Base-by-base conservation (phyloP, 305 asterid genomes). In the Withania somnifera region DNA sequence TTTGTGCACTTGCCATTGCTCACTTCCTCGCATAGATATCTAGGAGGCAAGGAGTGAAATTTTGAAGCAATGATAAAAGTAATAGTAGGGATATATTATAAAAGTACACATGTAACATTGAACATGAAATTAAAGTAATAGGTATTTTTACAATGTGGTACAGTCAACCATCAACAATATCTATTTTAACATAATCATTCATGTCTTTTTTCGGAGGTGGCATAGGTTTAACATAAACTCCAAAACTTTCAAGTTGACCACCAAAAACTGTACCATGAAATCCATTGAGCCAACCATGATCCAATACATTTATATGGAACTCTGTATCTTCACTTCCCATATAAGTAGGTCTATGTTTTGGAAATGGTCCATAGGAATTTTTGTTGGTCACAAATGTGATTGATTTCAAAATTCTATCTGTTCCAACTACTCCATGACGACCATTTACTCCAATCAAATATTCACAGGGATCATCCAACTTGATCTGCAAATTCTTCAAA, bases 321-420 rank as follows among this genome's bases (percentile, higher is more conserved):
- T 78, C 71, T 19, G 68, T 20, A 3, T 36, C 51, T 32, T 60
- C 68, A 36, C 0, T 19, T 26, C 5, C 40, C 60, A 73, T 24
- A 73, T 7, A 47, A 47, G 42, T 14, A 14, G 40, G 40, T 34
- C 1, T 78, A 11, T 20, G 36, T n/a, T 54, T 54, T 13, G 69
- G 69, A 78, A 78, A 78, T 19, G 82, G 82, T 20, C 82, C 82
- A 78, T 78, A 78, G 20, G 82, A 19, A 7, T 8, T 38, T 60
- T 78, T 78, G 20, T 78, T 78, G 13, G 82, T 78, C 36, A 56
- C 82, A 57, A 78, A 78, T 56, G 71, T 36, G 0, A 78, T 53
- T 34, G 36, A 57, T 40, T 60, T 78, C 54, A 56, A 14, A 14
- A 24, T 1, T 73, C 22, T 14, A 7, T 73, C 40, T 6, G 5